Evolutionary conservation across 805 yeast genomes (phyloP).

Genomic region (Candida ponderosae): DNA sequence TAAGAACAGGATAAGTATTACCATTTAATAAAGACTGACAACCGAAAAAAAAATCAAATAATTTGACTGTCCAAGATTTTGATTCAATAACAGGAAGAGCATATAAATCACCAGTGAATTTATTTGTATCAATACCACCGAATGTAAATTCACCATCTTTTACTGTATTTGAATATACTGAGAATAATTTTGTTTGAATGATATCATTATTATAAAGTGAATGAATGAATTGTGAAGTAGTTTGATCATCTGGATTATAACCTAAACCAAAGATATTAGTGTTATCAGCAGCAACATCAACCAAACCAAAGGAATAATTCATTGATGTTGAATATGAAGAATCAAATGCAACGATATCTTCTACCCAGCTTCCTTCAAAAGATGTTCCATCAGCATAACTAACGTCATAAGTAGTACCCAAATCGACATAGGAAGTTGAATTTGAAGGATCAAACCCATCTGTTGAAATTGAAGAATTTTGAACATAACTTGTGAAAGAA

Average conservation of each 20-base stretch:
- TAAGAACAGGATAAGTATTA: conserved; percentile 7
- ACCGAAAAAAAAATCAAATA: conserved; percentile 14
- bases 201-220: conserved; percentile 3
- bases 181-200: conserved; percentile 7
- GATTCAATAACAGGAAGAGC: conserved; percentile 32
- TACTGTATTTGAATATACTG: conserved; percentile 8
- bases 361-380: conserved; percentile 4
- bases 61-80: conserved; percentile 20
- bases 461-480: not conserved
- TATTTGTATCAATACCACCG: conserved; percentile 45
- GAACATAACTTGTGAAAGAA: conserved; percentile 4
- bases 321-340: not conserved
- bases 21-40: conserved; percentile 4
- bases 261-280: conserved; percentile 9
- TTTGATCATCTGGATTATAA: conserved; percentile 3
- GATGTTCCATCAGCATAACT: conserved; percentile 3
- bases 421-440: not conserved
- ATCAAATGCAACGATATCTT: conserved; percentile 7
- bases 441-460: not conserved
- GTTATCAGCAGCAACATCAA: not conserved
- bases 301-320: conserved; percentile 6
- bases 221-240: conserved; percentile 6
- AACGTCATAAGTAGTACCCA: not conserved
- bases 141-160: conserved; percentile 21
- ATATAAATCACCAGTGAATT: conserved; percentile 34